A percentile compares a stretch with the other conserved stretches of the same genome.
These are phyloP conservation scores for Uncinocarpus reesii DNA, from an alignment of 2,329 filamentous ascomycete species.

Conservation along the genomic window DNA sequence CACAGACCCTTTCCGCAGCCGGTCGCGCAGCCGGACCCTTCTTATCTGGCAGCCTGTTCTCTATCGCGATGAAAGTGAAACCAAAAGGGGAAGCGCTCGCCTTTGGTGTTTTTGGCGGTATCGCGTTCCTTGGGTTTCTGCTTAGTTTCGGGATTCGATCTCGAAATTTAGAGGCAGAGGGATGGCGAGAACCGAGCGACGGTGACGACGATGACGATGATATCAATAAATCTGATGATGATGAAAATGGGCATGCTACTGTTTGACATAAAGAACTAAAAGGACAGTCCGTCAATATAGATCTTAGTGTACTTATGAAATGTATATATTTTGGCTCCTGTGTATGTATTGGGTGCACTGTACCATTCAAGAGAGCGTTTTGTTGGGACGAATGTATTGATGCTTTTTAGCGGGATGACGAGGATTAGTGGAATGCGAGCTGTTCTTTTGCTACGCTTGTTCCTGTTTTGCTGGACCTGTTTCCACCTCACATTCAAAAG, in stretches of 20 bases:
- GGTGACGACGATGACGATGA: conserved; percentile 34
- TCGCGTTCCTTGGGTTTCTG: conserved; percentile 70
- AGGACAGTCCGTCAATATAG: not conserved
- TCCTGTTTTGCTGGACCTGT: too few species aligned
- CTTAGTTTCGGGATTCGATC: conserved; percentile 69
- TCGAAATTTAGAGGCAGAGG: conserved; percentile 48
- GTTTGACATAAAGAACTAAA: not conserved
- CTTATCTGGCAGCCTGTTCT: conserved; percentile 76
- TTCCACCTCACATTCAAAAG: too few species aligned
- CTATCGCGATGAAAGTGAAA: conserved; percentile 58
- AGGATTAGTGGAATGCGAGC: not conserved
- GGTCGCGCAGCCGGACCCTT: conserved; percentile 84
- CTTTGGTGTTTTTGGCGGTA: conserved; percentile 77
- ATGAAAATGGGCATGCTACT: conserved; percentile 27
- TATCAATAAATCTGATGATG: conserved; percentile 11
- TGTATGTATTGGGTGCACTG: not conserved
- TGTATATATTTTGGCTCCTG: conserved; percentile 6
- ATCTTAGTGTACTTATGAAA: not conserved
- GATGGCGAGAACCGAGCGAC: conserved; percentile 39
- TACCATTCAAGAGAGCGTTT: not conserved
- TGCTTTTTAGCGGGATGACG: not conserved
- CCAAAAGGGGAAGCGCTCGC: conserved; percentile 76
- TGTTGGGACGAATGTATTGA: not conserved
- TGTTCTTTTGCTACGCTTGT: too few species aligned
- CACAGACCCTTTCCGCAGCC: conserved; percentile 83